Conservation (phyloP, 345 rosid genomes). For the Cardamine resedifolia region DNA sequence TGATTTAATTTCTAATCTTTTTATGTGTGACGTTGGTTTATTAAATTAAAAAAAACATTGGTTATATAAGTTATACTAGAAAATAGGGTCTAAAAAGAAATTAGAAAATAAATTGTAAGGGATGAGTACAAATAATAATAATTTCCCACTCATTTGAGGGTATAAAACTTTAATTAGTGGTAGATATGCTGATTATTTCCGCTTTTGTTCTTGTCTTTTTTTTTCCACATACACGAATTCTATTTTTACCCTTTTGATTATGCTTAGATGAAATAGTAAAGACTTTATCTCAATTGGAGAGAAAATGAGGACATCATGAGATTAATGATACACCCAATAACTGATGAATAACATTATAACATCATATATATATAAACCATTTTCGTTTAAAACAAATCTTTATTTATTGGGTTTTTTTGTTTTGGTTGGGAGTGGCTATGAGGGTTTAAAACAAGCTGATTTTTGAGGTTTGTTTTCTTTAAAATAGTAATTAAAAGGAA, state of each 20-base stretch:
- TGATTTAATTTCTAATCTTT: no score
- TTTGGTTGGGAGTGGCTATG: neutral
- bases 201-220: neutral
- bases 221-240: no score
- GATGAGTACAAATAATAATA: constrained; percentile 35
- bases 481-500: neutral
- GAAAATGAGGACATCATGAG: neutral
- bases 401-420: neutral
- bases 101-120: neutral
- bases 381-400: neutral
- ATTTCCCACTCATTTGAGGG: constrained; percentile 52
- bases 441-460: no score
- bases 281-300: neutral
- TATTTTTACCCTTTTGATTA: neutral
- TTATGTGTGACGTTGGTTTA: no score
- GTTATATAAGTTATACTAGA: neutral
- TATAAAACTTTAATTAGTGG: constrained; percentile 5
- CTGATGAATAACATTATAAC: no score
- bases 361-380: neutral
- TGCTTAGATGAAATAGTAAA: no score
- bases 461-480: neutral
- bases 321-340: neutral
- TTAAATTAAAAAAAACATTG: neutral
- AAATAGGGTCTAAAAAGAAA: neutral
- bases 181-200: neutral